Evolutionary conservation across 2,329 filamentous ascomycete genomes (phyloP), one percentile per base, ranked within the genome.

Genomic region (Talaromyces atroroseus): DNA sequence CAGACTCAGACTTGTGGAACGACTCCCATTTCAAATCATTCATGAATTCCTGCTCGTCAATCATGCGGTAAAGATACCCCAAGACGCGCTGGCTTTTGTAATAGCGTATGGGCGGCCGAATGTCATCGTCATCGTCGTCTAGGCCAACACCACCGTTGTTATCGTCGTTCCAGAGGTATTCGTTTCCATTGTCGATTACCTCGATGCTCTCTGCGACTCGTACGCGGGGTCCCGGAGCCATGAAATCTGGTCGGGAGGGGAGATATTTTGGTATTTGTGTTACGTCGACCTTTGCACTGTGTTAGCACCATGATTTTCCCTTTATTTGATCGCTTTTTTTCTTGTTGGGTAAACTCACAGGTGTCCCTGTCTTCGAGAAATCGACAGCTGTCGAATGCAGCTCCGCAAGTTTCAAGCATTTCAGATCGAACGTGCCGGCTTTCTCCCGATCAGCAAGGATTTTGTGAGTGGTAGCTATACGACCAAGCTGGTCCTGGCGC

Each of bases 331-430:
- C n/a, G 26, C 8, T 38, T 14, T 56, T 49, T 36, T 36, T 16
- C 12, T 36, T 3, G 32, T 38, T 16, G 23, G 21, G 20, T 5
- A 29, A 80, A 54, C 47, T 23, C 51, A 80, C 77, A 5, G 77
- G 72, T 29, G 86, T 82, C 0, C 89, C 89, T 0, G 86, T 88
- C 69, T 90, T 90, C 2, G 86, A 88, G 63, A 88, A 90, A 67
- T 90, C 87, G 0, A 90, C 87, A 0, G 86, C 87, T 0, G 79
- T 84, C 0, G 87, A 90, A 61, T 88, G 84, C 65, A 90, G 70
- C 59, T 77, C 76, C 0, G 87, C 86, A 16, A 90, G 74, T 1
- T 64, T 67, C 24, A 75, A 59, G 57, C 86, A 89, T 3, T 79
- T 70, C 0, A 49, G 18, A 54, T 84, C 71, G 1, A 72, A 60